phyloP scores from a whole-genome alignment of 495 filamentous ascomycete genomes.

The Penicillium cataractarum region DNA sequence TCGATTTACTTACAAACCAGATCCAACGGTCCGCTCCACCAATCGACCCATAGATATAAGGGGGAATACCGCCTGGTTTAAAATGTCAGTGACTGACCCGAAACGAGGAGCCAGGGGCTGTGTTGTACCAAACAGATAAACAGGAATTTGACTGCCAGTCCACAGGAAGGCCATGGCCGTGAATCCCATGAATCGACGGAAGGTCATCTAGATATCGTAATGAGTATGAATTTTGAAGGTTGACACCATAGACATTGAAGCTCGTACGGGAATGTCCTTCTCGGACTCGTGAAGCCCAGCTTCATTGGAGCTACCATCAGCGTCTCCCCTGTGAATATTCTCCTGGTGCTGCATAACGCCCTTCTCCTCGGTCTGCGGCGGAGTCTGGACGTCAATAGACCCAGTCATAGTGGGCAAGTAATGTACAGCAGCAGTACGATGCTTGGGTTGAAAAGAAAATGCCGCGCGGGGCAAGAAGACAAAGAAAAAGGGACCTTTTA shows the following conservation, averaged over 20 bases:
- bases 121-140: conserved; percentile 59
- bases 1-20: conserved; percentile 61
- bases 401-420: conserved; percentile 21
- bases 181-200: conserved; percentile 60
- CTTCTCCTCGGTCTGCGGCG: conserved; percentile 34
- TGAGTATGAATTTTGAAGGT: conserved; percentile 16
- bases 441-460: neutral
- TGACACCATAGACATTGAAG: neutral
- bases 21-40: conserved; percentile 69
- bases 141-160: conserved; percentile 67
- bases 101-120: too few species aligned
- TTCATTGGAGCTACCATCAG: conserved; percentile 21
- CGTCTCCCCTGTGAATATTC: conserved; percentile 33
- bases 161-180: conserved; percentile 67
- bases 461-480: neutral
- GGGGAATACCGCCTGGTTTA: conserved; percentile 56
- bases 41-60: conserved; percentile 66
- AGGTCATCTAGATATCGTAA: conserved; percentile 51
- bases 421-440: conserved; percentile 6
- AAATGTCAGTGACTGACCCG: conserved; percentile 3
- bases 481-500: neutral
- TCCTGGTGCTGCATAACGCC: conserved; percentile 17
- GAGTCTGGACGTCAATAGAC: conserved; percentile 23
- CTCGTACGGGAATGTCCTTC: conserved; percentile 25
- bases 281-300: conserved; percentile 27